Conservation (phyloP, 129 eudicot genomes). For the Sambucus nigra region DNA sequence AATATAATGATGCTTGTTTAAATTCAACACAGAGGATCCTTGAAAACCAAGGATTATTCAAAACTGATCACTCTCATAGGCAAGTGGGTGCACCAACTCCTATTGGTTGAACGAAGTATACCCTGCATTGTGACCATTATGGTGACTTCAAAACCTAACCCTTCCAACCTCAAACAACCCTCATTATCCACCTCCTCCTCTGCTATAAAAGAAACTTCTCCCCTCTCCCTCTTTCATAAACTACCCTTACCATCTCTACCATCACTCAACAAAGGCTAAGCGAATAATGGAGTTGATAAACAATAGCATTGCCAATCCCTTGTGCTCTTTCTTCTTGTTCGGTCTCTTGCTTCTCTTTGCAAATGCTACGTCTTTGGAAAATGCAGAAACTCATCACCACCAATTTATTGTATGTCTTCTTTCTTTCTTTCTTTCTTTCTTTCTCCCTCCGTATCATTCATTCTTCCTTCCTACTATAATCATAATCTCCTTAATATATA, state of each 20-base stretch:
- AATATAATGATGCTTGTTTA: not conserved
- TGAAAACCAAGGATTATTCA: slow-evolving; percentile 35
- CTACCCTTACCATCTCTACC: slow-evolving; percentile 10
- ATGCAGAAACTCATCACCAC: slow-evolving; percentile 64
- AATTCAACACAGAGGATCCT: slow-evolving; percentile 18
- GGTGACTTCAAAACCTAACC: slow-evolving; percentile 63
- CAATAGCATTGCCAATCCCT: slow-evolving; percentile 15
- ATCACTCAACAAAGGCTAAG: slow-evolving; percentile 2
- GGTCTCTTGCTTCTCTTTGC: slow-evolving; percentile 39
- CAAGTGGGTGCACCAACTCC: slow-evolving; percentile 91
- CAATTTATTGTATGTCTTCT: slow-evolving; percentile 55
- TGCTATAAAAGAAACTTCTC: slow-evolving; percentile 35
- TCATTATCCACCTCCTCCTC: slow-evolving; percentile 19
- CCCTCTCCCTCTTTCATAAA: slow-evolving; percentile 31
- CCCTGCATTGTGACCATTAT: slow-evolving; percentile 27
- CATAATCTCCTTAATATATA: not conserved
- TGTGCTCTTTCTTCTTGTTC: slow-evolving; percentile 22
- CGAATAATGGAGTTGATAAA: slow-evolving; percentile 25
- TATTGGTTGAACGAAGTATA: slow-evolving; percentile 32
- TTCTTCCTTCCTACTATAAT: not conserved
- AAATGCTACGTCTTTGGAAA: slow-evolving; percentile 22
- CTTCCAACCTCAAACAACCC: slow-evolving; percentile 71
- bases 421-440: not conserved
- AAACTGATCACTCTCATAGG: slow-evolving; percentile 34
- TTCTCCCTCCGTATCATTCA: too few species aligned